These are phyloP conservation scores for Thuja plicata DNA, from an alignment of 83 land plant species.

Conservation along the genomic window DNA sequence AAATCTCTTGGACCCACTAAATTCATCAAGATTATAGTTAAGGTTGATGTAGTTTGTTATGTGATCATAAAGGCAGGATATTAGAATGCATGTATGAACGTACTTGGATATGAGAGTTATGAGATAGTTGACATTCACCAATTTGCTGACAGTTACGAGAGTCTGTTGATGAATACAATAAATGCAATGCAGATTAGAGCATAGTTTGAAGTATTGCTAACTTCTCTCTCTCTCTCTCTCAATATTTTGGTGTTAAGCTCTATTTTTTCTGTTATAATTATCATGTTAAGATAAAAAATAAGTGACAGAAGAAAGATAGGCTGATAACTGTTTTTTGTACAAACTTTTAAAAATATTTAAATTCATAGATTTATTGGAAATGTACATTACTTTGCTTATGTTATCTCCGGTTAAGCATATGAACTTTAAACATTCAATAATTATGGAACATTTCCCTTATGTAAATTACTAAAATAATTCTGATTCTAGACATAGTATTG, in stretches of 20 bases:
- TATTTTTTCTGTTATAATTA: background rate
- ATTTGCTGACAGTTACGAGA: background rate
- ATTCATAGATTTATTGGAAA: background rate
- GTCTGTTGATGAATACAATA: background rate
- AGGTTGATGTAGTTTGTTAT: background rate
- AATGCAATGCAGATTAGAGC: background rate
- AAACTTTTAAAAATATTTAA: background rate
- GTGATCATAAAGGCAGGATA: background rate
- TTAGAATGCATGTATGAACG: background rate
- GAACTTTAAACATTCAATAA: background rate
- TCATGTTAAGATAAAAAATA: background rate
- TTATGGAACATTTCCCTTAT: background rate
- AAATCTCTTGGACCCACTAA: background rate
- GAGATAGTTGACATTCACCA: background rate
- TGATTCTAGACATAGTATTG: background rate
- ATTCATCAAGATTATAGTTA: background rate
- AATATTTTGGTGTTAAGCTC: background rate
- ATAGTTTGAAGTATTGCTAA: background rate
- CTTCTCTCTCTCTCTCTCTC: background rate
- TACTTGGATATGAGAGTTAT: background rate
- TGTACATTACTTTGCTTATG: background rate
- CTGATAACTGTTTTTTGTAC: background rate
- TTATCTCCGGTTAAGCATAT: background rate
- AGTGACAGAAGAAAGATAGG: background rate
- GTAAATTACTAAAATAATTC: background rate